phyloP scores from a whole-genome alignment of 2,329 filamentous ascomycete genomes.

The Phyllosticta citribraziliensis region DNA sequence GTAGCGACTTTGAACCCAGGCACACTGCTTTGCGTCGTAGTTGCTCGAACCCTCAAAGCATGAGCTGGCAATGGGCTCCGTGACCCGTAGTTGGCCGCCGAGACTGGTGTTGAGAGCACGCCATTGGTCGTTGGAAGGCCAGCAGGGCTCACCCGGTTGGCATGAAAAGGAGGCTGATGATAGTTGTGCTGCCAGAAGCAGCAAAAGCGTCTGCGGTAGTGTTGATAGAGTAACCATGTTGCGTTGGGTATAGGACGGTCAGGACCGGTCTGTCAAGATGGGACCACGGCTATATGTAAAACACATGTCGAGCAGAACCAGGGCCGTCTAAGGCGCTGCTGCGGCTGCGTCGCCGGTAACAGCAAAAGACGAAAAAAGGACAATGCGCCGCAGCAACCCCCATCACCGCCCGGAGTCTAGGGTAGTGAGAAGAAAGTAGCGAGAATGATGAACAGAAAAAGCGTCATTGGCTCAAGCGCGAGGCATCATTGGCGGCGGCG shows the following conservation, averaged over 20 bases:
- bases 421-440: neutral
- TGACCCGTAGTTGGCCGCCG: neutral
- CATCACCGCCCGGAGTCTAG: neutral
- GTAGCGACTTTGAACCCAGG: neutral
- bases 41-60: conserved; percentile 5
- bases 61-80: conserved; percentile 4
- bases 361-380: neutral
- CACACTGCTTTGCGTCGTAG: neutral
- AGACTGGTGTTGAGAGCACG: conserved; percentile 4
- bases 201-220: neutral
- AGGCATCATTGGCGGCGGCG: neutral
- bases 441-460: neutral
- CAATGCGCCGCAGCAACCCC: neutral
- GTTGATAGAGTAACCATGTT: neutral
- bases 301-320: neutral
- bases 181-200: neutral
- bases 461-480: neutral
- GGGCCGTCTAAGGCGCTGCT: neutral
- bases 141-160: conserved; percentile 2
- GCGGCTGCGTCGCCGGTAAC: neutral
- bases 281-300: neutral
- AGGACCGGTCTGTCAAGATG: neutral
- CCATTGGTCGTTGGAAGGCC: conserved; percentile 6
- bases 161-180: conserved; percentile 3
- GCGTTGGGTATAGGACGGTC: neutral